phyloP scores from a whole-genome alignment of 2,329 filamentous ascomycete species.

The Claviceps humidiphila region DNA sequence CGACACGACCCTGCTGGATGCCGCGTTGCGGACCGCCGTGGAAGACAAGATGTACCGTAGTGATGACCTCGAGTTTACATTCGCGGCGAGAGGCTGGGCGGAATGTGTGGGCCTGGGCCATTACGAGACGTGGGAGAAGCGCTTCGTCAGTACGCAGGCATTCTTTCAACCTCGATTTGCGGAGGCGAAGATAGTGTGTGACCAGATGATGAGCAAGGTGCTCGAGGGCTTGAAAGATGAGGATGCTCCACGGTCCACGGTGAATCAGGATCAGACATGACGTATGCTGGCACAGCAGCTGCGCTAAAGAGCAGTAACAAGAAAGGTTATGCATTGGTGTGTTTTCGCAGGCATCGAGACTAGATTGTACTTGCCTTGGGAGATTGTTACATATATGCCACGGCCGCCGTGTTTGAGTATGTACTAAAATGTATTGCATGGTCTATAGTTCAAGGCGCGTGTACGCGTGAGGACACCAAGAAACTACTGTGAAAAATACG shows the following conservation, averaged over 20 bases:
- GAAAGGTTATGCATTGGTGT: too few species aligned
- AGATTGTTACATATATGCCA: too few species aligned
- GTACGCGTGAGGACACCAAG: too few species aligned
- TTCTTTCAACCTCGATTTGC: conserved; percentile 88
- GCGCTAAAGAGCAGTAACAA: too few species aligned
- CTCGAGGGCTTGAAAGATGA: conserved; percentile 56
- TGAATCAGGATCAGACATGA: too few species aligned
- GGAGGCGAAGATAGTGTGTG: conserved; percentile 76
- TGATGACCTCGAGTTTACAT: conserved; percentile 94
- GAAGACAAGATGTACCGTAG: conserved; percentile 85
- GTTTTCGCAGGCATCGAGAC: too few species aligned
- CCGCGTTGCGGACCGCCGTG: conserved; percentile 73
- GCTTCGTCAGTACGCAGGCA: conserved; percentile 77
- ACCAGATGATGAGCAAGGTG: conserved; percentile 95
- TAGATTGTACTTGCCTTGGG: too few species aligned
- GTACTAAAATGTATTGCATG: too few species aligned
- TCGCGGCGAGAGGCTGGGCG: conserved; percentile 90
- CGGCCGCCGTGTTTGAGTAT: too few species aligned
- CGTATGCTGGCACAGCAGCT: too few species aligned
- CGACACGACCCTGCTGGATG: conserved; percentile 65
- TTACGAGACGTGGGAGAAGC: conserved; percentile 83
- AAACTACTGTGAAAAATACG: too few species aligned
- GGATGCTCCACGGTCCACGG: not conserved
- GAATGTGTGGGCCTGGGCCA: conserved; percentile 84
- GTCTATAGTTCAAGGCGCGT: too few species aligned